Base-by-base conservation (phyloP, 2,329 filamentous ascomycete species). In the Tolypocladium nubicola region DNA sequence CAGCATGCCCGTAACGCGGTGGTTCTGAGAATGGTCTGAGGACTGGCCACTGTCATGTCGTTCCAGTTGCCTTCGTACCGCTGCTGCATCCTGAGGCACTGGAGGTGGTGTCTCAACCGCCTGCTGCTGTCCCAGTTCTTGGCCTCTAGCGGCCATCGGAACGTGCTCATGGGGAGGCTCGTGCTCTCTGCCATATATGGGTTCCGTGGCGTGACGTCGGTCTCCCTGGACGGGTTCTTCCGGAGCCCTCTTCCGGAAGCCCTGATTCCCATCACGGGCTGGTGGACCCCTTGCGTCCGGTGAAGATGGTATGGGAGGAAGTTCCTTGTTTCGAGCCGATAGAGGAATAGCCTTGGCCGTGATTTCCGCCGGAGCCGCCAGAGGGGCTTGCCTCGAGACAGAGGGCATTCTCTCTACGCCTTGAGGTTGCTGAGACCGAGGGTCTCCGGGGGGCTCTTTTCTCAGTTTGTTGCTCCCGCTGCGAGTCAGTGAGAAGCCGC, bases 401-500 rank as follows among this genome's bases (percentile, higher is more conserved):
- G 60, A 56, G 37, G 59, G 23, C 6, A 49, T 71, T 38, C 71
- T 72, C 56, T 79, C 77, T 3, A 73, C 71, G 37, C 78, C 76
- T n/a, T 52, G 47, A n/a, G 65, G 67, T 40, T 76, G 72, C 54
- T 68, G 70, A 61, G 75, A 73, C 74, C 75, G 77, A 1, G 74
- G 69, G 53, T 84, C 80, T n/a, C 69, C 73, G 1, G 82, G 80
- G 1, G 79, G 81, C 2, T 81, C 76, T 60, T 85, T 85, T 64
- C 74, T 78, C 40, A 84, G 70, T 64, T 81, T 85, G 61, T 83
- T 83, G 63, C 81, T 85, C n/a, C 73, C 77, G 57, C 70, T 79
- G 54, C 79, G 75, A 10, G 71, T 66, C 39, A 77, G 62, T 58
- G 74, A 70, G 54, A 74, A 71, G 43, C 71, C 56, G 33, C 23